phyloP scores from a whole-genome alignment of 176 grass and related monocot species.

The Musa acuminata region DNA sequence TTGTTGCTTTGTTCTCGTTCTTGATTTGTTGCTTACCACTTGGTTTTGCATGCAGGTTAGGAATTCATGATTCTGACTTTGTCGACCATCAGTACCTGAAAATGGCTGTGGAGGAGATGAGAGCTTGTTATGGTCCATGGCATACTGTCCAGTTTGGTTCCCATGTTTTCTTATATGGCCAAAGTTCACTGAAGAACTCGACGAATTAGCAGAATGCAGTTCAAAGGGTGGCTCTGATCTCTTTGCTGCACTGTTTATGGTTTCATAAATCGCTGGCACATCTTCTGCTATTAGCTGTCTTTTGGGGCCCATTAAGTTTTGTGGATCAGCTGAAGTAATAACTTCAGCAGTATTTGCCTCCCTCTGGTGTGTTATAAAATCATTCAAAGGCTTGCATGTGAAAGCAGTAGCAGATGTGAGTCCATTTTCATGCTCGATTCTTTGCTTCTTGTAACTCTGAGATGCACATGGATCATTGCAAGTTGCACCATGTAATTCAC shows the following conservation, averaged over 20 bases:
- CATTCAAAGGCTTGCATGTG: conserved; percentile 9
- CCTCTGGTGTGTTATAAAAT: conserved; percentile 24
- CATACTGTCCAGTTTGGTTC: not conserved
- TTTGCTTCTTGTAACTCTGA: conserved; percentile 42
- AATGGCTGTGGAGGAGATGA: not conserved
- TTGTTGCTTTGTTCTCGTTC: not conserved
- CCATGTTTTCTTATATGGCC: conserved; percentile 1
- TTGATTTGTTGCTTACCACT: not conserved
- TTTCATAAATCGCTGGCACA: conserved; percentile 11
- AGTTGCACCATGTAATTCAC: conserved; percentile 13
- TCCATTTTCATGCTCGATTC: conserved; percentile 24
- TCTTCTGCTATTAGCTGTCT: conserved; percentile 23
- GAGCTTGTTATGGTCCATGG: not conserved
- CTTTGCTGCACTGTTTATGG: conserved; percentile 20
- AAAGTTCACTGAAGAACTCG: not conserved
- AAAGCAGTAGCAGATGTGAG: conserved; percentile 12
- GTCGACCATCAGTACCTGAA: not conserved
- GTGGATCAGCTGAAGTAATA: conserved; percentile 32
- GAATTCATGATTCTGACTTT: not conserved
- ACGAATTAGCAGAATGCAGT: not conserved
- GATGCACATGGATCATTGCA: conserved; percentile 16
- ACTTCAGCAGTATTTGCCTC: conserved; percentile 18
- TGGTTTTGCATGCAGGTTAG: not conserved
- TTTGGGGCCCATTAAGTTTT: conserved; percentile 28
- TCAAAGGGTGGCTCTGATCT: not conserved